Base-by-base conservation (phyloP, 2,329 filamentous ascomycete species). In the Phaeosphaeria sp. region DNA sequence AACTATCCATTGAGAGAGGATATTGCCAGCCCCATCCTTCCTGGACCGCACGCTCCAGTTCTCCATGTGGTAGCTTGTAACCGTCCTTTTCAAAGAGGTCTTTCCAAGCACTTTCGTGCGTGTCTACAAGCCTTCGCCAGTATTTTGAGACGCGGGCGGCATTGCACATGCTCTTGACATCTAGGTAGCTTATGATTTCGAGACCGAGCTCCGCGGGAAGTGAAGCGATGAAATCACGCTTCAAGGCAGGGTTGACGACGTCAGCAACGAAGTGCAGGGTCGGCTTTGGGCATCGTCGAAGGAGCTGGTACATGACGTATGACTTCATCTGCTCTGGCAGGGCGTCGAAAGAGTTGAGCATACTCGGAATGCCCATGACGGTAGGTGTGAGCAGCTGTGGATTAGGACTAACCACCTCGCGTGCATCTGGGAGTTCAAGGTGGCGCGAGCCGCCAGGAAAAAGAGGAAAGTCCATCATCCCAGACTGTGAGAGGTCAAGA, bases 21-120 rank as follows among this genome's bases (percentile, higher is more conserved):
- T 94, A 92, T 74, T 99, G 95, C 93, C 95, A 99, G 15, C 93
- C 95, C 95, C 95, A 99, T 15, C 95, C 95, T 80, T 98, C 92
- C 43, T 83, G 82, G 54, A 98, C 93, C 27, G 95, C 93, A 66
- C 89, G 89, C 63, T 92, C 88, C 22, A 99, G 83, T 77, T 99
- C 95, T 18, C 91, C 92, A 0, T 89, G 83, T 0, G 92, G 89
- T 1, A 99, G 81, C 25, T 81, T 81, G 75, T 91, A 97, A 0
- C 92, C 92, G 73, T 97, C 93, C 1, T 83, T 84, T 60, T 97
- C 93, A 43, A 99, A 89, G 0, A 97, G 82, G 63, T 93, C 90
- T 78, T 96, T 98, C 95, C 95, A 99, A 15, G 93, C 92, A 48
- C 90, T 93, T 78, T 99, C 95, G 72, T 98, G 94, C 7, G 90